Base-by-base conservation (phyloP, 2,329 filamentous ascomycete species). In the Rutstroemia sydowiana region DNA sequence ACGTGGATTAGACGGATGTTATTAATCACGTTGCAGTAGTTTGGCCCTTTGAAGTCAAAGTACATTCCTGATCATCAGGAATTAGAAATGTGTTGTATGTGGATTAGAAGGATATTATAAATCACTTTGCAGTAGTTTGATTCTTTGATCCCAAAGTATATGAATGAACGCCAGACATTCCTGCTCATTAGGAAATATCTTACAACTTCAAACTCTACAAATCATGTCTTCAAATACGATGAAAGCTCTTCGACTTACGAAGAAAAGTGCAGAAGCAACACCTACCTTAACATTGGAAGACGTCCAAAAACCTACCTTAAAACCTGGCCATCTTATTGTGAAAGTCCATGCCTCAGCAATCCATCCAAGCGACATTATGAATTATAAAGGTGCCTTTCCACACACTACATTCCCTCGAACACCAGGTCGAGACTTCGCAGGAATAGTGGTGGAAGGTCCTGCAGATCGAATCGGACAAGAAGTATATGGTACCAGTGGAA, bases 341-440 rank as follows among this genome's bases (percentile, higher is more conserved):
- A 50, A 56, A 42, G 43, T 64, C 43, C 54, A 57, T 30, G 60
- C 61, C 31, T 60, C 61, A 5, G 54, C 55, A 9, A 61, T 64
- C 41, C 59, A 64, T 44, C 62, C 62, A 14, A 57, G 54, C 45
- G 62, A 64, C 36, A 45, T 63, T 13, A 14, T 63, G 7, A 64
- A 64, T 45, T 44, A 37, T 13, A 51, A 52, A 36, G 62, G 60
- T 2, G 40, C 20, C 8, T 63, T 64, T 41, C 51, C 57, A 5
- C 52, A 47, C 34, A 60, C 60, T 4, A 60, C 54, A 20, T 63
- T 55, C 47, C 61, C 62, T 2, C 57, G 61, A 10, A 55, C 58
- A 18, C 60, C 59, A 3, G 61, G 62, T 6, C 62, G 61, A 1
- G 62, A 63, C 40, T 64, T 56, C 47, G 40, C 57, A 8, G 62